These are phyloP conservation scores for Verticillium alfalfae DNA, from an alignment of 2,329 filamentous ascomycete genomes.

Conservation along the genomic window DNA sequence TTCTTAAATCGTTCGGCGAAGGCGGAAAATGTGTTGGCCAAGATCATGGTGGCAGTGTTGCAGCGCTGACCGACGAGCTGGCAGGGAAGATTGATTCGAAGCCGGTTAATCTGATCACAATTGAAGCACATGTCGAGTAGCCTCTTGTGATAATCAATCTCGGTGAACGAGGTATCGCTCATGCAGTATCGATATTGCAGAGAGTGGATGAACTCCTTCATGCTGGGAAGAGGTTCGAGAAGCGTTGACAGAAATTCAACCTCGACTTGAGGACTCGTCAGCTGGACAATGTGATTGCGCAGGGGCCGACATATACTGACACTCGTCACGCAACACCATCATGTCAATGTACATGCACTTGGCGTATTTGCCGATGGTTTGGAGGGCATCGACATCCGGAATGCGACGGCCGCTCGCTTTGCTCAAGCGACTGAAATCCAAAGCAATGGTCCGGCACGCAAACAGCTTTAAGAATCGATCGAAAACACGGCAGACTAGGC, in stretches of 20 bases:
- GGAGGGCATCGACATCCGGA: constrained; percentile 33
- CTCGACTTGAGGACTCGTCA: constrained; percentile 30
- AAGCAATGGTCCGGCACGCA: constrained; percentile 38
- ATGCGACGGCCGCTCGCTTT: constrained; percentile 22
- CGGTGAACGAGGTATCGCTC: constrained; percentile 42
- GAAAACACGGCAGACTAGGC: constrained; percentile 44
- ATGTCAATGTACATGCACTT: constrained; percentile 45
- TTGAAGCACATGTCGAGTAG: constrained; percentile 36
- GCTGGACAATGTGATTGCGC: background rate
- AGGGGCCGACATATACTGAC: constrained; percentile 22
- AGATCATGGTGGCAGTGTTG: constrained; percentile 42
- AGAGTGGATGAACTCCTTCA: constrained; percentile 36
- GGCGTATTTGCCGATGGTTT: constrained; percentile 40
- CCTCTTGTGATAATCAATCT: constrained; percentile 36
- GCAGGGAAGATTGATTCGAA: constrained; percentile 47
- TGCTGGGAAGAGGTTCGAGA: constrained; percentile 38
- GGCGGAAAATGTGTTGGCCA: constrained; percentile 46
- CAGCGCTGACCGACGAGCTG: constrained; percentile 40
- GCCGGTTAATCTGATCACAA: constrained; percentile 35
- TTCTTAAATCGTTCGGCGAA: constrained; percentile 34
- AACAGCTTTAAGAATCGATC: constrained; percentile 39
- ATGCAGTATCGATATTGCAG: constrained; percentile 42
- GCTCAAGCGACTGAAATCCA: constrained; percentile 45
- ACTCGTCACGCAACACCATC: constrained; percentile 46
- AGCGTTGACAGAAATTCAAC: constrained; percentile 40